A percentile compares a stretch with the other conserved stretches of the same genome.
phyloP scores from a whole-genome alignment of 768 basidiomycete genomes.

The Mycena chlorophos region DNA sequence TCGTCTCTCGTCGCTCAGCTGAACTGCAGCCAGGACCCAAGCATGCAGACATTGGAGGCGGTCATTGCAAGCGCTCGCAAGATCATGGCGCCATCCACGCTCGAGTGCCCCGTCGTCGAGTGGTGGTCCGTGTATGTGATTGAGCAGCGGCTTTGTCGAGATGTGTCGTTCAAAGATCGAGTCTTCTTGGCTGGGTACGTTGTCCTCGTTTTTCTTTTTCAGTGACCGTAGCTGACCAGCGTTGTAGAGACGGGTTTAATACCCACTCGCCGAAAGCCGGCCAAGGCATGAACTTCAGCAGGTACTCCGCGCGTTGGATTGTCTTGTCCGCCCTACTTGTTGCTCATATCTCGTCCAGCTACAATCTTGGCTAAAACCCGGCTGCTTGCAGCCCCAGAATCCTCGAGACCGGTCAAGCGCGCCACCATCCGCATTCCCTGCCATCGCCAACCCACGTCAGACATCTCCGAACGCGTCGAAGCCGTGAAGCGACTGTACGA shows the following conservation, averaged over 20 bases:
- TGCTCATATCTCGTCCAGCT: background rate
- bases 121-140: constrained; percentile 44
- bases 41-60: constrained; percentile 11
- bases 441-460: background rate
- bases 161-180: constrained; percentile 44
- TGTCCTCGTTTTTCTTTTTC: too few relatives aligned
- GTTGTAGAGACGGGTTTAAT: constrained; percentile 45
- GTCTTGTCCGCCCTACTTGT: background rate
- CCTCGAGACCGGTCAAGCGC: constrained; percentile 16
- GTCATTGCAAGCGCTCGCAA: constrained; percentile 17
- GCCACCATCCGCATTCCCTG: background rate
- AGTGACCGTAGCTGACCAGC: background rate
- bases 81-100: constrained; percentile 16
- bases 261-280: constrained; percentile 44
- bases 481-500: constrained; percentile 41
- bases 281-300: constrained; percentile 53
- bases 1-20: background rate
- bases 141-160: constrained; percentile 52
- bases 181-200: constrained; percentile 47
- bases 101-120: constrained; percentile 23
- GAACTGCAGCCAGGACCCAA: constrained; percentile 6
- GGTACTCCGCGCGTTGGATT: constrained; percentile 47
- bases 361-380: constrained; percentile 39
- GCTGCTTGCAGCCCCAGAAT: constrained; percentile 10
- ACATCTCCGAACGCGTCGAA: constrained; percentile 35